Evolutionary conservation across 176 grass and related monocot genomes (phyloP), one percentile per base, ranked within the genome.

Genomic region (Lolium perenne): DNA sequence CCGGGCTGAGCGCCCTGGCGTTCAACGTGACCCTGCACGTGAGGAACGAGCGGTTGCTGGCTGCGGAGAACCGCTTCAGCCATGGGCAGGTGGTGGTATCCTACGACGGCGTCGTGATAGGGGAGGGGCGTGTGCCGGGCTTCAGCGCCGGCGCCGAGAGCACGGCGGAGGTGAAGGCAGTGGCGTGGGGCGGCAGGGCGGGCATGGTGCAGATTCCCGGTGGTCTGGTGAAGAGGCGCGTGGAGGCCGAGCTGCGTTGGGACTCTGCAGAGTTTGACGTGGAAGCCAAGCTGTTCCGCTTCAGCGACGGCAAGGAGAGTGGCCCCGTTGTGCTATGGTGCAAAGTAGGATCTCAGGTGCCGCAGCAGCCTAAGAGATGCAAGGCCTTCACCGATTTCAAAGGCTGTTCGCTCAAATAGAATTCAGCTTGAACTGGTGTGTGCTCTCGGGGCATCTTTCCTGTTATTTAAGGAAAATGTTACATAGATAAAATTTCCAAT

Each of bases 221-320:
- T 6, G 62, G 62, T 32, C 62, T 7, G 62, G n/a, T 50, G 45
- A 6, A 13, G 71, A 50, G 71, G 45, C n/a, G n/a, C n/a, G n/a
- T n/a, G n/a, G n/a, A n/a, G n/a, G n/a, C n/a, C n/a, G n/a, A n/a
- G n/a, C n/a, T n/a, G n/a, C n/a, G n/a, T n/a, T n/a, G n/a, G n/a
- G n/a, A n/a, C n/a, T n/a, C n/a, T n/a, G n/a, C n/a, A n/a, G n/a
- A n/a, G n/a, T n/a, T n/a, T n/a, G n/a, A n/a, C n/a, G n/a, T n/a
- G n/a, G n/a, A n/a, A n/a, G n/a, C n/a, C n/a, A 74, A 74, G 46
- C 71, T 74, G 71, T 74, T 74, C 45, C 71, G 71, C n/a, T n/a
- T n/a, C n/a, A n/a, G n/a, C n/a, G n/a, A 40, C 38, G 38, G 38
- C 2, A 5, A 40, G 1, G 6, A 7, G 1, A 25, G 71, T 1